Conservation (phyloP, 345 rosid genomes). For the Microthlaspi erraticum region DNA sequence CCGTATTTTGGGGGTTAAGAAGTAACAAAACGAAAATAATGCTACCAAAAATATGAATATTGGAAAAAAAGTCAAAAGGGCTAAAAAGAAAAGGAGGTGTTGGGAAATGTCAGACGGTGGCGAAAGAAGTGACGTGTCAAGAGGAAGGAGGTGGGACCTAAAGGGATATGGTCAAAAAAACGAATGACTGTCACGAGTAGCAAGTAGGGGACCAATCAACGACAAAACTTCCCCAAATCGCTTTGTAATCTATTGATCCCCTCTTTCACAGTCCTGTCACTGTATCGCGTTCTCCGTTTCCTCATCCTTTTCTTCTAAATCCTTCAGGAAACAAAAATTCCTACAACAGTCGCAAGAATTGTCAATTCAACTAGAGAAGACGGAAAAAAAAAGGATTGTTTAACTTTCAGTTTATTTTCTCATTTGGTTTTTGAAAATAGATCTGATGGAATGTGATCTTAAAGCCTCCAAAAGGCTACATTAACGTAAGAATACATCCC, state of each 20-base stretch:
- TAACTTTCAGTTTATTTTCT: too few relatives aligned
- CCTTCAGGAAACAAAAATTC: constrained; percentile 28
- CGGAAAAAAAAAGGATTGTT: too few relatives aligned
- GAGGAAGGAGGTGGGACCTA: constrained; percentile 28
- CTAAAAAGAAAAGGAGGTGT: constrained; percentile 8
- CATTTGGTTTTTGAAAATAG: too few relatives aligned
- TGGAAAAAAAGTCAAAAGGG: constrained; percentile 15
- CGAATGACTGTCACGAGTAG: constrained; percentile 37
- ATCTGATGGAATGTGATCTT: too few relatives aligned
- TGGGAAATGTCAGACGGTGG: constrained; percentile 36
- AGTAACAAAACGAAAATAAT: not conserved
- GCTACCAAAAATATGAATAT: not conserved
- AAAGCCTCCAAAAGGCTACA: too few relatives aligned
- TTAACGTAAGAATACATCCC: too few relatives aligned
- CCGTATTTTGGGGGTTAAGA: not conserved
- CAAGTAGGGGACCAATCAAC: constrained; percentile 42
- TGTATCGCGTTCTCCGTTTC: constrained; percentile 26
- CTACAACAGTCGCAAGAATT: constrained; percentile 26
- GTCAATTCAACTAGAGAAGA: constrained; percentile 1
- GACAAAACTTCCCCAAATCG: constrained; percentile 27
- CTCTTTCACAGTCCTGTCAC: constrained; percentile 43
- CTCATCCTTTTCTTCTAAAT: not conserved
- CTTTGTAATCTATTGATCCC: constrained; percentile 21
- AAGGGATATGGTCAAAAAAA: constrained; percentile 30
- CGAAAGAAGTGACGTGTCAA: constrained; percentile 44